These are phyloP conservation scores for Caryopteris hybrid DNA, from an alignment of 305 asterid species.

Conservation along the genomic window DNA sequence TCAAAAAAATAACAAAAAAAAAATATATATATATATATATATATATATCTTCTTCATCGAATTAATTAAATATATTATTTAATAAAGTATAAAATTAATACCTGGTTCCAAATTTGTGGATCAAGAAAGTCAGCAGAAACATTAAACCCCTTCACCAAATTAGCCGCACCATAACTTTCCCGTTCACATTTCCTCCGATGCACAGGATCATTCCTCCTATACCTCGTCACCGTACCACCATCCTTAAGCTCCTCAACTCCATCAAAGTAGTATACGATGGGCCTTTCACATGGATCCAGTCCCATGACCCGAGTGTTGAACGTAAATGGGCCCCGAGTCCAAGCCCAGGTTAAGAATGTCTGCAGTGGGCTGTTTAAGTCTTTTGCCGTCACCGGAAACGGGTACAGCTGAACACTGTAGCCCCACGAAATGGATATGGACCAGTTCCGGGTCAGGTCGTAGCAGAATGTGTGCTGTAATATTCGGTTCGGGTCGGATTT, in stretches of 20 bases:
- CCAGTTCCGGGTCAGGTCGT: slow-evolving; percentile 57
- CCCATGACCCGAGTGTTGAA: slow-evolving; percentile 53
- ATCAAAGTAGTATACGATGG: slow-evolving; percentile 43
- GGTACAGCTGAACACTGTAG: slow-evolving; percentile 61
- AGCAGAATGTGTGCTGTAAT: slow-evolving; percentile 66
- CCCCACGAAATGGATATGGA: slow-evolving; percentile 78
- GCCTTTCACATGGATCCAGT: slow-evolving; percentile 52
- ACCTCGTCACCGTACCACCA: slow-evolving; percentile 36
- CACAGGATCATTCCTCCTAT: slow-evolving; percentile 17
- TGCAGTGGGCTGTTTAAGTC: slow-evolving; percentile 62
- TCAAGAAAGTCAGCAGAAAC: slow-evolving; percentile 40
- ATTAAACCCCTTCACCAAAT: slow-evolving; percentile 36
- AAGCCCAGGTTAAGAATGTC: slow-evolving; percentile 71
- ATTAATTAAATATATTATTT: too few species aligned
- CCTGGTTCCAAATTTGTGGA: slow-evolving; percentile 61
- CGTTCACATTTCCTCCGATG: slow-evolving; percentile 23
- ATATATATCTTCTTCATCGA: background rate
- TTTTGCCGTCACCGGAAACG: slow-evolving; percentile 32
- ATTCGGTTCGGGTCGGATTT: slow-evolving; percentile 55
- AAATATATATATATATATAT: too few species aligned
- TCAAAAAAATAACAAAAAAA: too few species aligned
- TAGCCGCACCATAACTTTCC: slow-evolving; percentile 26
- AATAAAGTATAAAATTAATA: too few species aligned
- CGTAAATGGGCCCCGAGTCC: slow-evolving; percentile 54
- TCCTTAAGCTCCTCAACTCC: slow-evolving; percentile 21